Evolutionary conservation across 345 rosid genomes (phyloP).

Genomic region (Aethionema arabicum): DNA sequence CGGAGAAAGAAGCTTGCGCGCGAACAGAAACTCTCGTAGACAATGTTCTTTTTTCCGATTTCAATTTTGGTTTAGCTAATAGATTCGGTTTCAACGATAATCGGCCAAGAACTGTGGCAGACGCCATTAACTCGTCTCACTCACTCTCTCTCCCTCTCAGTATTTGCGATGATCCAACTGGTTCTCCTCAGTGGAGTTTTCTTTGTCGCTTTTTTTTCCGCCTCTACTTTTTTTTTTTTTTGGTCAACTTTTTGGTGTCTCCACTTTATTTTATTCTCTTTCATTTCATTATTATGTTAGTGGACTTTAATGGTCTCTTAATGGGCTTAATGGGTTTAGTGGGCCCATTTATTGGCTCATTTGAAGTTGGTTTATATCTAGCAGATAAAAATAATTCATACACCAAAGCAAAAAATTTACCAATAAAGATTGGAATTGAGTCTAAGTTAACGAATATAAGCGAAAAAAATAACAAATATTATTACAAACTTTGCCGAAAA

Average conservation of each 20-base stretch:
- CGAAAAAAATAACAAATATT: too few species aligned
- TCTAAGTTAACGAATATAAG: too few species aligned
- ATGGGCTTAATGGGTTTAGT: too few species aligned
- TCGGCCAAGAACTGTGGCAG: conserved; percentile 42
- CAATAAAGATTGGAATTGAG: too few species aligned
- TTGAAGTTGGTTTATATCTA: too few species aligned
- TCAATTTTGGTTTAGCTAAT: conserved; percentile 32
- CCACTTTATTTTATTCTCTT: neutral
- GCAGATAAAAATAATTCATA: too few species aligned
- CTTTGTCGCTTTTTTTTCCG: neutral
- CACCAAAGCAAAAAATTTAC: too few species aligned
- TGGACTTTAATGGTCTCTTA: too few species aligned
- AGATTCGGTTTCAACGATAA: conserved; percentile 29
- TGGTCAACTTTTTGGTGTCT: too few species aligned
- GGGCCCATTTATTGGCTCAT: too few species aligned
- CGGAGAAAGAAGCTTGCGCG: conserved; percentile 67
- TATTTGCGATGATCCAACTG: conserved; percentile 17
- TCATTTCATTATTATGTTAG: neutral
- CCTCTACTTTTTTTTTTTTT: neutral
- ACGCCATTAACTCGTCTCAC: conserved; percentile 40
- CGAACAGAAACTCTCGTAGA: conserved; percentile 38
- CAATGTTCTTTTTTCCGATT: conserved; percentile 28
- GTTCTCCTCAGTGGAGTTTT: neutral
- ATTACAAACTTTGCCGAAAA: too few species aligned
- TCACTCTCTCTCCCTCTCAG: conserved; percentile 5